These are phyloP conservation scores for Fusarium temperatum DNA, from an alignment of 2,329 filamentous ascomycete species.

Conservation along the genomic window DNA sequence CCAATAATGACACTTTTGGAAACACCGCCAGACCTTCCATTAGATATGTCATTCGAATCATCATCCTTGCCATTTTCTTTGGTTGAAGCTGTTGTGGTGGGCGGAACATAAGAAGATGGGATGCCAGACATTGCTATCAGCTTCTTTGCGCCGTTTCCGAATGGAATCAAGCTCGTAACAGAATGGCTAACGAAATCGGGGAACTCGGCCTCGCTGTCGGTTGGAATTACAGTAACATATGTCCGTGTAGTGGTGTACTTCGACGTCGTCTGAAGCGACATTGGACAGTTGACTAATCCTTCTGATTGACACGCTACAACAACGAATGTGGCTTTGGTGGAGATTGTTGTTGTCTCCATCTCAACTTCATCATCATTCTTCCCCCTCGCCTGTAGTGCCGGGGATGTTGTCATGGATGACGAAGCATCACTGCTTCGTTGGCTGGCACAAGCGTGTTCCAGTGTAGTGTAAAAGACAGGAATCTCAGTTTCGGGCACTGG, in stretches of 20 bases:
- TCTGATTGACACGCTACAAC: constrained; percentile 55
- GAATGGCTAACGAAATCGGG: not conserved
- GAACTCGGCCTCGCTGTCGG: constrained; percentile 40
- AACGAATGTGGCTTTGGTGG: constrained; percentile 52
- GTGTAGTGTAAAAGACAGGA: constrained; percentile 63
- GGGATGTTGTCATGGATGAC: constrained; percentile 26
- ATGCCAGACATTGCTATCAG: constrained; percentile 46
- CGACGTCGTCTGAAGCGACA: constrained; percentile 57
- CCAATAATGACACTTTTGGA: constrained; percentile 59
- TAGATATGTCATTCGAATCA: not conserved
- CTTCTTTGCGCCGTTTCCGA: constrained; percentile 51
- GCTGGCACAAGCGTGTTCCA: constrained; percentile 55
- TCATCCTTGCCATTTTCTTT: constrained; percentile 1
- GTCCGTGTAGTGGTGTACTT: constrained; percentile 52
- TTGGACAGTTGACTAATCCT: constrained; percentile 59
- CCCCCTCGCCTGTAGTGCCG: not conserved
- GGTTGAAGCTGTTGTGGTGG: not conserved
- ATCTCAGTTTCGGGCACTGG: constrained; percentile 56
- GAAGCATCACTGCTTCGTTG: constrained; percentile 18
- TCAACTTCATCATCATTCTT: constrained; percentile 32
- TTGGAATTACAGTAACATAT: constrained; percentile 51
- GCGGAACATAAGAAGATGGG: constrained; percentile 51
- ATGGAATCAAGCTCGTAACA: constrained; percentile 43
- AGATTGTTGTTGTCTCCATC: constrained; percentile 53
- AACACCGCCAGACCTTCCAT: constrained; percentile 46